Percentiles rank a stretch among this genome's conserved stretches.
Conservation (phyloP, 1,139 yeast genomes). For the Candida sp. region DNA sequence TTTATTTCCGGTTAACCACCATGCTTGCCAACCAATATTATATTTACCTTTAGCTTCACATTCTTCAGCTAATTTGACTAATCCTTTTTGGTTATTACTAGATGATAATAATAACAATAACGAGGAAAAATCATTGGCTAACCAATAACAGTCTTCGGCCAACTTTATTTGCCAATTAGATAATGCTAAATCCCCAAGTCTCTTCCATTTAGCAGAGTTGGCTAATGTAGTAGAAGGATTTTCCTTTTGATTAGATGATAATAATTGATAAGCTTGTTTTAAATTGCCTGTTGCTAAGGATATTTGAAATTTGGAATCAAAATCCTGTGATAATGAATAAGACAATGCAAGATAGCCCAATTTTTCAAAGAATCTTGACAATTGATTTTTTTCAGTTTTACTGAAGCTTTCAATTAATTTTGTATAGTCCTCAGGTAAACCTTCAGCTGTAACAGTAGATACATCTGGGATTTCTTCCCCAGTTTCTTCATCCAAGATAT, state of each 20-base stretch:
- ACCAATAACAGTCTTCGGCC: conserved; percentile 78
- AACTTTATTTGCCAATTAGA: conserved; percentile 73
- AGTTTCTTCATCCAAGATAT: conserved; percentile 33
- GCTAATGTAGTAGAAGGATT: conserved; percentile 30
- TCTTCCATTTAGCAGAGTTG: conserved; percentile 71
- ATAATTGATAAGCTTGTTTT: conserved; percentile 69
- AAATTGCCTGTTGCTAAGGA: conserved; percentile 62
- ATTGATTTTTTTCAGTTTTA: conserved; percentile 68
- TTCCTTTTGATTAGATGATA: conserved; percentile 54
- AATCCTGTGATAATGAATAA: conserved; percentile 73
- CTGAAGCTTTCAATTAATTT: conserved; percentile 46
- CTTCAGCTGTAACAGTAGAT: conserved; percentile 59
- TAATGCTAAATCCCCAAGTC: conserved; percentile 85
- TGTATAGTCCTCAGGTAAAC: conserved; percentile 56
- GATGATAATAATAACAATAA: conserved; percentile 81
- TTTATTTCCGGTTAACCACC: conserved; percentile 81
- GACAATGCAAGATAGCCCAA: conserved; percentile 88
- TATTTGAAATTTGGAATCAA: conserved; percentile 78
- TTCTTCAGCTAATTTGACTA: conserved; percentile 56
- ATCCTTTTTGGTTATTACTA: conserved; percentile 62
- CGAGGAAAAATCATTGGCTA: conserved; percentile 81
- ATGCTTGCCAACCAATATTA: conserved; percentile 89
- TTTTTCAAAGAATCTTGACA: conserved; percentile 90
- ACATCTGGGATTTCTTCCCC: conserved; percentile 40
- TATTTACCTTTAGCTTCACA: conserved; percentile 75